Base-by-base conservation (phyloP, 2,329 filamentous ascomycete genomes). In the Orbilia blumenaviensis region DNA sequence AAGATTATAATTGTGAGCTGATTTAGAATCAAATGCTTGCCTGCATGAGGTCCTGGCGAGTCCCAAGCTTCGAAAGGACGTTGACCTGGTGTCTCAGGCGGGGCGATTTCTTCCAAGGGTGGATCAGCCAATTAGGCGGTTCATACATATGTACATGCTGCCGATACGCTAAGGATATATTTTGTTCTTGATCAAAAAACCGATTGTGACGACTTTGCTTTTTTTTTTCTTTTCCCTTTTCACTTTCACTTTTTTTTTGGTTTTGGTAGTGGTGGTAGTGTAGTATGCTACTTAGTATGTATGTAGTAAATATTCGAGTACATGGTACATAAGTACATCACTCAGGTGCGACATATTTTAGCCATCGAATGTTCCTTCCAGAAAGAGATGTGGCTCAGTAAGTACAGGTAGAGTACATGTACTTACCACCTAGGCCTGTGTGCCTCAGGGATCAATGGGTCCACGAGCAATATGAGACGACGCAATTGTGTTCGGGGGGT, bases 1-100 rank as follows among this genome's bases (percentile, higher is more conserved):
- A n/a, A 76, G 69, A 34, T 29, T 75, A 23, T 75, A 75, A 54
- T 18, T 68, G 16, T 25, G 36, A 56, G 56, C 25, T 54, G 14
- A 32, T 63, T 63, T 56, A 32, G 38, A 58, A 44, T 63, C 16
- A 10, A 52, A 34, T 48, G 44, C 61, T 9, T 61, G 36, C 34
- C 25, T 50, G 32, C 42, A 63, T 38, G 21, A 41, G 44, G 16
- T 36, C 18, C 50, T 36, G 12, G 18, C 50, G 14, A 56, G 32
- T 21, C 21, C 10, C 8, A 21, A 56, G 14, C 1, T 14, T 23
- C 46, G 16, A 12, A 25, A 52, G 12, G 12, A 38, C 10, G 44
- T 54, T 21, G 14, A 27, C 44, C 23, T 27, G 18, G 44, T 67
- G 50, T 46, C 48, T 48, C 10, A 48, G 41, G 66, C 42, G 64